Evolutionary conservation across 225 moss, liverwort and hornwort genomes (phyloP), one percentile per base, ranked within the genome.

Genomic region (Antitrichia curtipendula): DNA sequence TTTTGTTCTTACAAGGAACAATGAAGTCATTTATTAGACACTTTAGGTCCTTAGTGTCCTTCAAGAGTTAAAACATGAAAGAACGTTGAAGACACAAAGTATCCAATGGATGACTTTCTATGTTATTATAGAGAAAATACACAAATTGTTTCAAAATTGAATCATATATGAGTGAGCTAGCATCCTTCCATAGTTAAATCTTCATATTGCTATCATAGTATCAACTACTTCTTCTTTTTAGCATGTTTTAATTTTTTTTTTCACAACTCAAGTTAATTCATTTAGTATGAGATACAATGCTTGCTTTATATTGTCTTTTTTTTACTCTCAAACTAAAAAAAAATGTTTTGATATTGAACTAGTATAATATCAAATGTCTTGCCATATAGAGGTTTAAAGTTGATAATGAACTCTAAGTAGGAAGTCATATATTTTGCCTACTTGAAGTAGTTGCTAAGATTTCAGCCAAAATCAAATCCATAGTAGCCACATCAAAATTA

Each of bases 61-160:
- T 31, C 4, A 62, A 62, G 16, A 4, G 13, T 7, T 29, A 15
- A 61, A 29, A 3, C 14, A 59, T 61, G 29, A 61, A 29, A 61
- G 15, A 61, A 29, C 7, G 8, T 29, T 61, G 61, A 61, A 61
- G 61, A 14, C 3, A 29, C 14, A 61, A 29, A 14, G 4, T 61
- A 7, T 60, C 2, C 1, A 0, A 61, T 29, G 7, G 7, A 14
- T 29, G 29, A 14, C 7, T 61, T 31, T 61, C 1, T 31, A 0
- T 61, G 0, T 31, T 61, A 31, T 29, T 61, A 16, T 8, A 61
- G 4, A 61, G 8, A 29, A 1, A 61, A 61, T 29, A 7, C 2
- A 61, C 2, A 0, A 6, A 29, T 29, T 29, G 15, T 4, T 15
- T 15, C 15, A 31, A 31, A 31, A 62, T 16, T 62, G 16, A 62